Percentiles rank a stretch among this genome's conserved stretches.
Evolutionary conservation across 768 basidiomycete species (phyloP).

Genomic region (Udeniomyces megalosporus): DNA sequence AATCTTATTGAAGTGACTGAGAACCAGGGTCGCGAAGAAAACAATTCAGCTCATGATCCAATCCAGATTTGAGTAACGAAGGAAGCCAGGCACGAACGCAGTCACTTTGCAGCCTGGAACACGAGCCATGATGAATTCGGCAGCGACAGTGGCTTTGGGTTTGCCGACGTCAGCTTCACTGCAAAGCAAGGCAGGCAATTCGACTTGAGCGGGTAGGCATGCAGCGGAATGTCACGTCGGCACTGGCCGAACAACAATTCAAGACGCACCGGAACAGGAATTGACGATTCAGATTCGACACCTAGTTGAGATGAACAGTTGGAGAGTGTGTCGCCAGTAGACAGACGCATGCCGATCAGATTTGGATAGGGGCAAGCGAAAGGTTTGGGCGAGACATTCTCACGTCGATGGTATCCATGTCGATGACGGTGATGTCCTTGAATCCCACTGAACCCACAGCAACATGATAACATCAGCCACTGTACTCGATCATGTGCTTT

Average conservation of each 20-base stretch:
- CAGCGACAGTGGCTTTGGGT: constrained; percentile 83
- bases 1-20: constrained; percentile 87
- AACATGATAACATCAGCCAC: not conserved
- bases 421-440: constrained; percentile 97
- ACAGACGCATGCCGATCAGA: too few species aligned
- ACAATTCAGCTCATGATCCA: not conserved
- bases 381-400: not conserved
- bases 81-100: constrained; percentile 40
- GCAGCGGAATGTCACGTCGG: too few species aligned
- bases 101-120: constrained; percentile 94
- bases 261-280: constrained; percentile 78
- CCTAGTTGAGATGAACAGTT: constrained; percentile 23
- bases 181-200: not conserved
- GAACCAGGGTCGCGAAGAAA: not conserved
- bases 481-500: too few species aligned
- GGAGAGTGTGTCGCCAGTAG: not conserved
- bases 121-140: constrained; percentile 90
- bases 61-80: not conserved
- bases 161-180: constrained; percentile 57
- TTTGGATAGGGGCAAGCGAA: not conserved
- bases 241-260: too few species aligned
- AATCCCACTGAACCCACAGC: constrained; percentile 79
- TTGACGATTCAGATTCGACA: constrained; percentile 95
- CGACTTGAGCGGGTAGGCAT: not conserved
- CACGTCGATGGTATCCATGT: constrained; percentile 44